These are phyloP conservation scores for Thermomucor indicae-seudaticae DNA, from an alignment of 371 early-diverging fungal species.

Conservation along the genomic window DNA sequence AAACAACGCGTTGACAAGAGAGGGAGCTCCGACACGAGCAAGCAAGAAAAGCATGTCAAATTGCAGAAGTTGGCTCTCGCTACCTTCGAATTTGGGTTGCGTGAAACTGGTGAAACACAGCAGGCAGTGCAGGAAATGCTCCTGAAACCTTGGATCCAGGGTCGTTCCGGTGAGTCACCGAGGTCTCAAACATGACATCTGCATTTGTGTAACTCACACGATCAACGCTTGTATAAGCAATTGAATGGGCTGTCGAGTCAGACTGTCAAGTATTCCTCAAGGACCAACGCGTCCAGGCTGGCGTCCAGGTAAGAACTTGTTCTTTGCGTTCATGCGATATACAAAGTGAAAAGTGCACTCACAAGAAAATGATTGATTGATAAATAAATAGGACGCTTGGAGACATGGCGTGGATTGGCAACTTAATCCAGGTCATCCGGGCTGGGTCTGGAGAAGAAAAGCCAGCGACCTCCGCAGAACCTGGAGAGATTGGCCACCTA, in stretches of 20 bases:
- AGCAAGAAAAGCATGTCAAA: constrained; percentile 16
- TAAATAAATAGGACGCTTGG: constrained; percentile 28
- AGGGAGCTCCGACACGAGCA: background rate
- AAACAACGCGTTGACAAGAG: background rate
- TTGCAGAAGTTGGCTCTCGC: constrained; percentile 29
- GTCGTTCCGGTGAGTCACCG: constrained; percentile 22
- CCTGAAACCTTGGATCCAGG: constrained; percentile 24
- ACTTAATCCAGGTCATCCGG: constrained; percentile 25
- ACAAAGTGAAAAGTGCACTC: background rate
- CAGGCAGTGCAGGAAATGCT: constrained; percentile 27
- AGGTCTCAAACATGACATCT: background rate
- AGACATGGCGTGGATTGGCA: constrained; percentile 24
- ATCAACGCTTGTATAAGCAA: constrained; percentile 12
- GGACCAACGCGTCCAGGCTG: constrained; percentile 24
- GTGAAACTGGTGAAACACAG: constrained; percentile 9
- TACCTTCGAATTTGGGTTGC: constrained; percentile 26
- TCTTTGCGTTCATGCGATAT: background rate
- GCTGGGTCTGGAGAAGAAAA: constrained; percentile 25
- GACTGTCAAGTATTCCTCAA: constrained; percentile 30
- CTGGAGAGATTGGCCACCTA: background rate
- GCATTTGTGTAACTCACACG: background rate
- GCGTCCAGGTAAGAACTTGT: constrained; percentile 21
- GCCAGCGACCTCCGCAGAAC: background rate
- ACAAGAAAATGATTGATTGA: background rate
- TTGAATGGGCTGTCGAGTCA: constrained; percentile 37